These are phyloP conservation scores for Rhodofomes roseus DNA, from an alignment of 1,284 basidiomycete genomes.

Conservation along the genomic window DNA sequence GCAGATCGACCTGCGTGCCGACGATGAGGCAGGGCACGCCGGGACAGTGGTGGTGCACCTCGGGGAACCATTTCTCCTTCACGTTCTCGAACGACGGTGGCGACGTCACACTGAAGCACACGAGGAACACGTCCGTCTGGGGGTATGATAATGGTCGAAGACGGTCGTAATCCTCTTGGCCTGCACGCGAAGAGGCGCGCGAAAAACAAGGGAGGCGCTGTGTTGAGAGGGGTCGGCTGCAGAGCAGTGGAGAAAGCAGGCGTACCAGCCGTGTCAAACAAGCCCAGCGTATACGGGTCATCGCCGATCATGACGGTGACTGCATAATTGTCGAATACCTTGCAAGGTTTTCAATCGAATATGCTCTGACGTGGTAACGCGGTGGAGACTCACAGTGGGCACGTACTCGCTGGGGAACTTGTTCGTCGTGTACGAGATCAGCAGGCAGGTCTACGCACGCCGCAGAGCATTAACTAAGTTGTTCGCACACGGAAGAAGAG, in stretches of 20 bases:
- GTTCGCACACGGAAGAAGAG: conserved; percentile 3
- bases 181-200: conserved; percentile 35
- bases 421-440: conserved; percentile 99
- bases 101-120: conserved; percentile 98
- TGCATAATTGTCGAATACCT: conserved; percentile 98
- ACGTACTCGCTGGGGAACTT: conserved; percentile 99
- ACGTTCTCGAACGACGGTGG: conserved; percentile 99
- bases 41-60: conserved; percentile 99
- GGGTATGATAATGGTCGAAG: conserved; percentile 98
- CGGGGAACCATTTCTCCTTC: conserved; percentile 99
- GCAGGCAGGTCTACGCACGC: conserved; percentile 82
- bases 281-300: conserved; percentile 96
- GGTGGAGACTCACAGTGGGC: conserved; percentile 76
- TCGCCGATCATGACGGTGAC: conserved; percentile 99
- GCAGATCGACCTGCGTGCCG: conserved; percentile 96
- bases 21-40: conserved; percentile 99
- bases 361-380: conserved; percentile 10
- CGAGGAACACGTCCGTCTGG: conserved; percentile 99
- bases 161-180: conserved; percentile 99
- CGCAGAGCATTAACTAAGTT: background rate
- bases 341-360: conserved; percentile 15
- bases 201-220: conserved; percentile 7
- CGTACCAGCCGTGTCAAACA: conserved; percentile 96
- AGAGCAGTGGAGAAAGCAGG: conserved; percentile 2
- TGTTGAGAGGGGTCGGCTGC: background rate